Base-by-base conservation (phyloP, 2,329 filamentous ascomycete genomes). In the Alternaria gaisen region DNA sequence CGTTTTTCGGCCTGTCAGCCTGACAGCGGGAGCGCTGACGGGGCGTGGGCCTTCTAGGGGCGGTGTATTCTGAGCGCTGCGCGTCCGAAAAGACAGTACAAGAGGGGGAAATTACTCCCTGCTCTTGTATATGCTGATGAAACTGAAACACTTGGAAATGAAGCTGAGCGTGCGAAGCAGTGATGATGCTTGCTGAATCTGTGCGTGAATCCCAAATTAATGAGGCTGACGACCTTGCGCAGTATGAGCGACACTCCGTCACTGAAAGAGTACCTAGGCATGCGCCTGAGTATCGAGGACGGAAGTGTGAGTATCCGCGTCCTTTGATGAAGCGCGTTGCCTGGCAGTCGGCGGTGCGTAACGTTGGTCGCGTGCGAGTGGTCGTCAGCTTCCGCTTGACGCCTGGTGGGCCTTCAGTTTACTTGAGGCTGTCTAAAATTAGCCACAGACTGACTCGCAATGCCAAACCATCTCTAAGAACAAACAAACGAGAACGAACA, bases 21-120 rank as follows among this genome's bases (percentile, higher is more conserved):
- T 65, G 47, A 55, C 52, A 56, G 38, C 22, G 41, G 50, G 61
- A 63, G 56, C 56, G 61, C 59, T 71, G 54, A 65, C 48, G 53
- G 46, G 53, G 52, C 51, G 50, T 53, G 28, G 24, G 40, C 48
- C 52, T 51, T 54, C 47, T 64, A 46, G 64, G 61, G 64, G 59
- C 53, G 64, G 40, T 53, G 32, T 26, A 34, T 51, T 28, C 14
- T 10, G 18, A 28, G 32, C 20, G 20, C 28, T 51, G 43, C 30
- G 24, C 43, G 52, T 40, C 6, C 34, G 32, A 44, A 53, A 36
- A 56, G 36, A 32, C 16, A 5, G 38, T 12, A 34, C 30, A 46
- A 56, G 44, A n/a, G 7, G 30, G 32, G 38, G 41, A 44, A 46
- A 28, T 43, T 34, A 41, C 43, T 41, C 12, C 14, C 22, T 12